A percentile compares a stretch with the other conserved stretches of the same genome.
phyloP scores from a whole-genome alignment of 2,329 filamentous ascomycete genomes.

The Magnaporthales sp. region DNA sequence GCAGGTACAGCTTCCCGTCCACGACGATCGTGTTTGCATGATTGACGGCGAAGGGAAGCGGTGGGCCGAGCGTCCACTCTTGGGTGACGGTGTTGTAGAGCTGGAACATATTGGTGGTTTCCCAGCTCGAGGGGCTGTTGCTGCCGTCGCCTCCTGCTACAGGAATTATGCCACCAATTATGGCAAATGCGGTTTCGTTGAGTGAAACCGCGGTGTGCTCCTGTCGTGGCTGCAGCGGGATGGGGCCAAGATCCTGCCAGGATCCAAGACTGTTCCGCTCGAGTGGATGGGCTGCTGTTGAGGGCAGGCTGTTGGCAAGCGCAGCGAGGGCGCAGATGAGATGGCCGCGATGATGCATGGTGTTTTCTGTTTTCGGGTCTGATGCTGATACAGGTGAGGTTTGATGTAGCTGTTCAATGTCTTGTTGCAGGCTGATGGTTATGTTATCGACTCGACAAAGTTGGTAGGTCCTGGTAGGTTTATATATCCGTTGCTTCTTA shows the following conservation, averaged over 20 bases:
- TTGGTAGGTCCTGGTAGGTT: neutral
- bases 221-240: neutral
- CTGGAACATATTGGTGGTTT: constrained; percentile 4
- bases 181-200: constrained; percentile 1
- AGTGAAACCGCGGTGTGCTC: constrained; percentile 2
- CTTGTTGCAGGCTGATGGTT: neutral
- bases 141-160: neutral
- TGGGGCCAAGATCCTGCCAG: neutral
- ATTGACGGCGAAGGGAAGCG: constrained; percentile 1
- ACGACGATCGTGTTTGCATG: constrained; percentile 3
- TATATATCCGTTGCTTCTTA: neutral
- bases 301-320: neutral
- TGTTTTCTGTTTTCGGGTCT: too few relatives aligned
- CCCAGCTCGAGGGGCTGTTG: neutral
- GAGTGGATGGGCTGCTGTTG: neutral
- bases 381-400: too few relatives aligned
- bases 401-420: too few relatives aligned
- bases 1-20: neutral
- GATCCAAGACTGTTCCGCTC: neutral
- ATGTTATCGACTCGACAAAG: neutral
- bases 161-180: constrained; percentile 2
- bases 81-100: neutral
- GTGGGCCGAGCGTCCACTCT: neutral
- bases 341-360: neutral
- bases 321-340: neutral